Percentiles rank a stretch among this genome's conserved stretches.
Evolutionary conservation across 345 rosid species (phyloP).

Genomic region (Reutealis trisperma): DNA sequence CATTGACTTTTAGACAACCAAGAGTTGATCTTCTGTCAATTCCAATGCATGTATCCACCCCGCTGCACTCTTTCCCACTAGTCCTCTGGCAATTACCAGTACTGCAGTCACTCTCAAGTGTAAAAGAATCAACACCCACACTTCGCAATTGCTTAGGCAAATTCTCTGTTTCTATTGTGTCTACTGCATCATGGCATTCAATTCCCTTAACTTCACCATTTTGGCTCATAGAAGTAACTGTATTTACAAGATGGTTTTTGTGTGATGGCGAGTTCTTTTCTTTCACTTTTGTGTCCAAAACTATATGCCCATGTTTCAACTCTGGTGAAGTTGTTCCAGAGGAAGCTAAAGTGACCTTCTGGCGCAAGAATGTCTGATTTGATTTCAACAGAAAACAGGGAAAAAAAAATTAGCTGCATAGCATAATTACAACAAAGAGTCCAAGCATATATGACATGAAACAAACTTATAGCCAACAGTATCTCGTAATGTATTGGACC

Average conservation of each 20-base stretch:
- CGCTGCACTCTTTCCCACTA: conserved; percentile 24
- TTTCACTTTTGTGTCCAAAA: conserved; percentile 33
- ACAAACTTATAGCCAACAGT: not conserved
- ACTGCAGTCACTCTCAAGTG: conserved; percentile 21
- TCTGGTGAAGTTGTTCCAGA: conserved; percentile 42
- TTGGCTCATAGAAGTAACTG: conserved; percentile 21
- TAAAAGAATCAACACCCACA: conserved; percentile 16
- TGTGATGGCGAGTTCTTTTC: conserved; percentile 19
- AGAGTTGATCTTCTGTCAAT: conserved; percentile 30
- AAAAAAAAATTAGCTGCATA: conserved; percentile 13
- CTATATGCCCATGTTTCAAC: conserved; percentile 39
- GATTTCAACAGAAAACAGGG: conserved; percentile 20
- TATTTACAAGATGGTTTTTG: conserved; percentile 14
- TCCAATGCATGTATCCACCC: conserved; percentile 25
- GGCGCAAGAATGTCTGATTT: conserved; percentile 83
- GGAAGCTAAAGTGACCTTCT: conserved; percentile 78
- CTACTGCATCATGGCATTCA: conserved; percentile 35
- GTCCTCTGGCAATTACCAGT: conserved; percentile 26
- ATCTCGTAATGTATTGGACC: not conserved
- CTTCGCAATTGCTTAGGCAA: conserved; percentile 14
- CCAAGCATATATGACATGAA: not conserved
- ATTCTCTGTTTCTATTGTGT: conserved; percentile 29
- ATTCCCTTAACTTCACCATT: conserved; percentile 25
- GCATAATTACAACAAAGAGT: not conserved
- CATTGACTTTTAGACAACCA: conserved; percentile 55